Conservation (phyloP, 106 monocot genomes). For the Posidonia australis region DNA sequence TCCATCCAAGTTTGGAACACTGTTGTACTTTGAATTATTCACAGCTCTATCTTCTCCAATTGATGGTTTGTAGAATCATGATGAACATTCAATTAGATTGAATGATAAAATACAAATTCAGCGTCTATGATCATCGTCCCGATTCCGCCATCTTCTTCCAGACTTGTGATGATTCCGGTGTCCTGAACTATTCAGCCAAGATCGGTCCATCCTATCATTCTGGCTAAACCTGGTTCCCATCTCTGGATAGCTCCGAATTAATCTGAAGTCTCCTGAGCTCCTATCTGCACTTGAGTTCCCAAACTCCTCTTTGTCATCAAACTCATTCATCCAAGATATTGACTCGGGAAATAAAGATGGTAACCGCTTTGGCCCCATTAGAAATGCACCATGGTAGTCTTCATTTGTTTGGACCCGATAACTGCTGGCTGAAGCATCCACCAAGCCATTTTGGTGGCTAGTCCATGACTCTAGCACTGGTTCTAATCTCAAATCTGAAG, state of each 20-base stretch:
- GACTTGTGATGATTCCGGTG: conserved; percentile 5
- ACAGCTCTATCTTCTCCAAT: too few relatives aligned
- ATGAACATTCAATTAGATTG: background rate
- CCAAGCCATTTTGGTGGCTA: conserved; percentile 1
- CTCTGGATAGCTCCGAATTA: background rate
- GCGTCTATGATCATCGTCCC: background rate
- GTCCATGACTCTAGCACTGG: conserved; percentile 4
- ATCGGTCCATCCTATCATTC: conserved; percentile 6
- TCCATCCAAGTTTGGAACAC: too few relatives aligned
- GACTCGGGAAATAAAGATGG: background rate
- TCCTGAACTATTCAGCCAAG: background rate
- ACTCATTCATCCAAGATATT: conserved; percentile 8
- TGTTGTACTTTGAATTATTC: too few relatives aligned
- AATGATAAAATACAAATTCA: conserved; percentile 2
- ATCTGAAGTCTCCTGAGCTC: conserved; percentile 4
- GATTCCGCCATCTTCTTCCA: conserved; percentile 14
- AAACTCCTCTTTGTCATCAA: conserved; percentile 10
- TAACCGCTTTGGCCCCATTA: background rate
- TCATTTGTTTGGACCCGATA: background rate
- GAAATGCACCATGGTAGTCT: conserved; percentile 1
- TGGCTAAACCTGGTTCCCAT: background rate
- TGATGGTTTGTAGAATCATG: too few relatives aligned
- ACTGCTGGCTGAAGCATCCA: conserved; percentile 1
- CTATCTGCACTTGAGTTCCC: background rate
- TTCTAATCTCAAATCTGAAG: background rate